Conservation (phyloP, 1,284 basidiomycete genomes). For the Trametes versicolor region DNA sequence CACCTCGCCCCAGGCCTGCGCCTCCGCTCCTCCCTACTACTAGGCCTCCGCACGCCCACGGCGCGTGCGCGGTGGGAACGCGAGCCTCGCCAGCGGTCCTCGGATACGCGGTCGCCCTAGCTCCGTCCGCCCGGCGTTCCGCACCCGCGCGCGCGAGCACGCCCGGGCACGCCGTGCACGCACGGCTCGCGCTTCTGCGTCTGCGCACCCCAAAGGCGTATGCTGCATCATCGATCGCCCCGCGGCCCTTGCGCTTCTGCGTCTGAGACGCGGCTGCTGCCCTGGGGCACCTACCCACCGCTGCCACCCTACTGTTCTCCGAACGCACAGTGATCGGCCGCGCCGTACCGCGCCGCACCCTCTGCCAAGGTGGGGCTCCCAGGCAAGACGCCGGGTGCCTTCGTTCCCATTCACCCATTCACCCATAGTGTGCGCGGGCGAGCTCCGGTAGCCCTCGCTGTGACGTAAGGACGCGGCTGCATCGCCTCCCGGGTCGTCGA, state of each 20-base stretch:
- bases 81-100: background rate
- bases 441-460: slow-evolving; percentile 4
- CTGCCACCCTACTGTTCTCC: slow-evolving; percentile 4
- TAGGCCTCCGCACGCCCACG: slow-evolving; percentile 18
- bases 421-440: background rate
- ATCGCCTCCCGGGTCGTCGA: background rate
- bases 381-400: background rate
- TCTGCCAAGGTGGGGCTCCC: background rate
- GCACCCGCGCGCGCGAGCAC: too few species aligned
- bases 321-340: slow-evolving; percentile 19
- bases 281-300: background rate
- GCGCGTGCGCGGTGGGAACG: background rate
- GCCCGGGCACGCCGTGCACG: slow-evolving; percentile 12
- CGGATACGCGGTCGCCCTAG: background rate
- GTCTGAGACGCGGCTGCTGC: slow-evolving; percentile 1
- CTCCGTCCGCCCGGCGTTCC: slow-evolving; percentile 12
- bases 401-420: background rate
- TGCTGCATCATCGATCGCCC: background rate
- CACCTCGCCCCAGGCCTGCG: background rate
- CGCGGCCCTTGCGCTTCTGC: background rate
- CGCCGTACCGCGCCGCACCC: background rate
- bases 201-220: slow-evolving; percentile 22
- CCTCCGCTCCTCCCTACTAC: background rate
- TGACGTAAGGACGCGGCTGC: background rate
- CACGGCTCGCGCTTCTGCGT: slow-evolving; percentile 8